Conservation (phyloP, 495 filamentous ascomycete species). For the Parachaetomium inaequale region DNA sequence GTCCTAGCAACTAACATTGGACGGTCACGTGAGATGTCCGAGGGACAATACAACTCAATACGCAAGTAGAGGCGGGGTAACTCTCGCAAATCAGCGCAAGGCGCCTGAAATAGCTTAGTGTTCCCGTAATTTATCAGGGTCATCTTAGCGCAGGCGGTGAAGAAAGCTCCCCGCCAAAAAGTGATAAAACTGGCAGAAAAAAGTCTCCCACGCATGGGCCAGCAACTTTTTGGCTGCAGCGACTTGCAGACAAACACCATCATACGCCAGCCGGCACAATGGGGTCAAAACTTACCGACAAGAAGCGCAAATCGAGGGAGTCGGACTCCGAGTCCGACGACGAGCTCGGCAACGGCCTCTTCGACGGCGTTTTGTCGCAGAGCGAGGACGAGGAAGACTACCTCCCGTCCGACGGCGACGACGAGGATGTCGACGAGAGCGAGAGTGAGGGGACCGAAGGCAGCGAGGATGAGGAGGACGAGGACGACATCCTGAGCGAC, state of each 20-base stretch:
- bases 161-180: slow-evolving; percentile 22
- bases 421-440: slow-evolving; percentile 21
- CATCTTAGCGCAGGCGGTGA: slow-evolving; percentile 23
- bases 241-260: slow-evolving; percentile 9
- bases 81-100: neutral
- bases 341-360: slow-evolving; percentile 31
- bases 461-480: slow-evolving; percentile 33
- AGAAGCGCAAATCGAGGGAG: slow-evolving; percentile 45
- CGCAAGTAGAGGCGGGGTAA: neutral
- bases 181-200: slow-evolving; percentile 31
- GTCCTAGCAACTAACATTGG: too few species aligned
- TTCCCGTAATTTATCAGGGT: neutral
- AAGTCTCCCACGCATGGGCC: slow-evolving; percentile 23
- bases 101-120: slow-evolving; percentile 3
- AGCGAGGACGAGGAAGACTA: slow-evolving; percentile 34
- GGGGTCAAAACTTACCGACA: slow-evolving; percentile 35
- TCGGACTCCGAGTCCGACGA: slow-evolving; percentile 35
- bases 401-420: slow-evolving; percentile 18
- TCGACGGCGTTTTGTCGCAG: slow-evolving; percentile 35
- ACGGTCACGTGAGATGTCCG: neutral
- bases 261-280: slow-evolving; percentile 30
- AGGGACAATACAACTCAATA: neutral
- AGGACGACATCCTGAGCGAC: slow-evolving; percentile 53
- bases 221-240: slow-evolving; percentile 21
- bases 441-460: slow-evolving; percentile 23